phyloP scores from a whole-genome alignment of 2,329 filamentous ascomycete genomes.

The Penicillium occitanis region DNA sequence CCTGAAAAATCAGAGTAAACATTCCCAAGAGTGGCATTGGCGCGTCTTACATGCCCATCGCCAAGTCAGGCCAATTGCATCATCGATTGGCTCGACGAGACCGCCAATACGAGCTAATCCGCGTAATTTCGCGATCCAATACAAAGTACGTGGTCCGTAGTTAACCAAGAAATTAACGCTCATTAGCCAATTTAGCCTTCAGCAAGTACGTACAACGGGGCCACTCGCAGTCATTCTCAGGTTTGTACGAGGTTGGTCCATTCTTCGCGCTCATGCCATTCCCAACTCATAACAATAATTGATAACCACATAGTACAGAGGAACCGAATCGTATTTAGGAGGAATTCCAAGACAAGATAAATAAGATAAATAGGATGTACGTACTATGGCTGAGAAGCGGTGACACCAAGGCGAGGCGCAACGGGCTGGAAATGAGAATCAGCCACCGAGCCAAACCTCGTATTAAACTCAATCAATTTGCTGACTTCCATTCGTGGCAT shows the following conservation, averaged over 20 bases:
- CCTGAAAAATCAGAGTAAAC: background rate
- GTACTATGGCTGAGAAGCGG: background rate
- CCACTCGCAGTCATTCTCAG: background rate
- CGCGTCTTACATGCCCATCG: background rate
- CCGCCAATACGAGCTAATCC: background rate
- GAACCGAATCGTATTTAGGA: too few species aligned
- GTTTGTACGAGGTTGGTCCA: background rate
- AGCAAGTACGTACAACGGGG: background rate
- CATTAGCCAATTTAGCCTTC: background rate
- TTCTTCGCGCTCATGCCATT: background rate
- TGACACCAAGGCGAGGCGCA: conserved; percentile 3
- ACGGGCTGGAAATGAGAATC: conserved; percentile 2
- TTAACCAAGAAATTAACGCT: background rate
- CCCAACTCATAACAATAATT: background rate
- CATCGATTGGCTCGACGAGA: background rate
- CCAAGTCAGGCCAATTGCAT: background rate
- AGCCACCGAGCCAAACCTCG: background rate
- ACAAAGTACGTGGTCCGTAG: too few species aligned
- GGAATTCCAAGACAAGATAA: background rate
- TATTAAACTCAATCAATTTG: background rate
- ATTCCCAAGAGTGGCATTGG: conserved; percentile 1
- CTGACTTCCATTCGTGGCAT: background rate
- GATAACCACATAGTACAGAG: background rate
- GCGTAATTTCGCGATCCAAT: conserved; percentile 1
- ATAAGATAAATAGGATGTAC: background rate